Conservation (phyloP, 345 rosid genomes). For the Euphorbia tirucalli region DNA sequence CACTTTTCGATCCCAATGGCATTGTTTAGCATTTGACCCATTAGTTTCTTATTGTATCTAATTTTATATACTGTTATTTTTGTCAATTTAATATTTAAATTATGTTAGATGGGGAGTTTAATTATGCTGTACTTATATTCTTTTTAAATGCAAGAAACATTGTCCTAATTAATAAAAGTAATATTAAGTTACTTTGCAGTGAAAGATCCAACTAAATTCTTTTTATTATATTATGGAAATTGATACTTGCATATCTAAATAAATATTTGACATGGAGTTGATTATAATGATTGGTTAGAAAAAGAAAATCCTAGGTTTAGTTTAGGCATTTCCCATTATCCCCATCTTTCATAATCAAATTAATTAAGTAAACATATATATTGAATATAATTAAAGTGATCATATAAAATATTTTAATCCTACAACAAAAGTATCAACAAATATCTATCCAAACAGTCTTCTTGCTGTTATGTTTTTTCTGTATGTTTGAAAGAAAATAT, state of each 20-base stretch:
- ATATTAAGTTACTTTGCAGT: slow-evolving; percentile 18
- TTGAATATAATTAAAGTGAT: slow-evolving; percentile 1
- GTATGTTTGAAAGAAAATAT: slow-evolving; percentile 5
- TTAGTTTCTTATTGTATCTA: slow-evolving; percentile 13
- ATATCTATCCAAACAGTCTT: slow-evolving; percentile 4
- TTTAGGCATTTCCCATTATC: slow-evolving; percentile 14
- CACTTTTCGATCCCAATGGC: slow-evolving; percentile 21
- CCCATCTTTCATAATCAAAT: slow-evolving; percentile 18
- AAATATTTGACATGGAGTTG: too few species aligned
- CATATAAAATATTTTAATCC: neutral
- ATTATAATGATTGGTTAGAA: slow-evolving; percentile 26
- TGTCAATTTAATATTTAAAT: slow-evolving; percentile 7
- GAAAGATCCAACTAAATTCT: slow-evolving; percentile 23
- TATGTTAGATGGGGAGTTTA: neutral
- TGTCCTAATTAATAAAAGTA: slow-evolving; percentile 7
- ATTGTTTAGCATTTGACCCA: slow-evolving; percentile 35
- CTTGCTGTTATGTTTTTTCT: neutral
- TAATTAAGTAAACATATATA: slow-evolving; percentile 1
- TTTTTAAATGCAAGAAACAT: slow-evolving; percentile 7
- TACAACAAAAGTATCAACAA: too few species aligned
- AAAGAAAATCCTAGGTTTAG: slow-evolving; percentile 21
- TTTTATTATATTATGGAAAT: slow-evolving; percentile 17
- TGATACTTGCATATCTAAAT: neutral
- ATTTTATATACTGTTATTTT: neutral
- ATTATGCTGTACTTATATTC: neutral